A percentile compares a stretch with the other conserved stretches of the same genome.
phyloP scores from a whole-genome alignment of 306 rosid genomes.

The Nissolia schottii region DNA sequence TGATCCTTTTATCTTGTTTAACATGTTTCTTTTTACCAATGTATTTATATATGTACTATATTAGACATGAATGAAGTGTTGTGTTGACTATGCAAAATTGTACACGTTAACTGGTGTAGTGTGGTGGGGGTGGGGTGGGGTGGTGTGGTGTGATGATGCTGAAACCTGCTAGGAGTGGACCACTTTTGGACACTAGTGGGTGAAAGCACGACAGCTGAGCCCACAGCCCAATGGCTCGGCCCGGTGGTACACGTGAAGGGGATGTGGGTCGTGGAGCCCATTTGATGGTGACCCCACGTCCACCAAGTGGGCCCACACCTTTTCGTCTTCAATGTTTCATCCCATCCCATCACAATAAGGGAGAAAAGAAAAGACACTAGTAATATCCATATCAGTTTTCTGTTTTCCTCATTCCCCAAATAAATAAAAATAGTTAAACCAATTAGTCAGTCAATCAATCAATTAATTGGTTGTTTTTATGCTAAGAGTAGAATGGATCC shows the following conservation, averaged over 20 bases:
- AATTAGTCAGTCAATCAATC: no score
- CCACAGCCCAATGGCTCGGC: slow-evolving; percentile 37
- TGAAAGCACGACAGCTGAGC: slow-evolving; percentile 27
- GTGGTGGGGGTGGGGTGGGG: neutral
- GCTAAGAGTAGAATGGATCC: neutral
- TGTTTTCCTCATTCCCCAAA: neutral
- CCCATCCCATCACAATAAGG: neutral
- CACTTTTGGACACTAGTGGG: slow-evolving; percentile 28
- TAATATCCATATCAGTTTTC: neutral
- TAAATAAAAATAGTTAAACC: no score
- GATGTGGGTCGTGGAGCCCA: slow-evolving; percentile 25
- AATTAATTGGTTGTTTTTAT: neutral
- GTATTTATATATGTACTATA: neutral
- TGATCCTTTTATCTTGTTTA: neutral
- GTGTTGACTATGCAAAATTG: neutral
- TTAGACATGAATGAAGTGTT: neutral
- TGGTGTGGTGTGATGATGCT: slow-evolving; percentile 12
- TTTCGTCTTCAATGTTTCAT: neutral
- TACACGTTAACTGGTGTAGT: neutral
- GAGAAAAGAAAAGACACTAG: neutral
- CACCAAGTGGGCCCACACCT: slow-evolving; percentile 26
- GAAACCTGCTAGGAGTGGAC: slow-evolving; percentile 44
- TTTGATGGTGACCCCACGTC: slow-evolving; percentile 34
- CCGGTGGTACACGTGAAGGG: slow-evolving; percentile 45
- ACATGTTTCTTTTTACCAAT: neutral